These are phyloP conservation scores for Penicillium psychrosexuale DNA, from an alignment of 2,329 filamentous ascomycete genomes.

Conservation along the genomic window DNA sequence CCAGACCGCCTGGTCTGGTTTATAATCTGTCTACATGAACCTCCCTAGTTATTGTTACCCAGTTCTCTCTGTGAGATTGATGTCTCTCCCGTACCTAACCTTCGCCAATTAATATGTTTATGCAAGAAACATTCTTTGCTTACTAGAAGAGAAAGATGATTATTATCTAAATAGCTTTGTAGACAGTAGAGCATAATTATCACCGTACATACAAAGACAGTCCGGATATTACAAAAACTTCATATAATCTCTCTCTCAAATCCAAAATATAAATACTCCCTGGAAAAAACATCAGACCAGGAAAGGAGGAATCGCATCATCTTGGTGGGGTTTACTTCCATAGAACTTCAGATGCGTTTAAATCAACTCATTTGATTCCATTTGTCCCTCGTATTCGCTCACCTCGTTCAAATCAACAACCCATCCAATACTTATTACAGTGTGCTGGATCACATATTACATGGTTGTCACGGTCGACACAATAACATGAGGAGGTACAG, in stretches of 20 bases:
- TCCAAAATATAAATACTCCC: not conserved
- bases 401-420: not conserved
- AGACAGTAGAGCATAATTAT: not conserved
- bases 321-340: not conserved
- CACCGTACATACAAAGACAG: not conserved
- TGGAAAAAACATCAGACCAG: not conserved
- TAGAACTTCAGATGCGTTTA: not conserved
- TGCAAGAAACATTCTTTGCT: not conserved
- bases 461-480: no score
- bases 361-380: not conserved
- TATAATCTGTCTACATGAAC: constrained; percentile 1
- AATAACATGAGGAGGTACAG: not conserved
- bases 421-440: not conserved
- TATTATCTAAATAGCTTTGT: not conserved
- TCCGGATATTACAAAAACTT: not conserved
- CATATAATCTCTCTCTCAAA: not conserved
- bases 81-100: not conserved
- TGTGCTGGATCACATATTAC: not conserved
- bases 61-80: not conserved
- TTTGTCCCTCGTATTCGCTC: not conserved
- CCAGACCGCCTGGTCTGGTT: not conserved
- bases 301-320: not conserved
- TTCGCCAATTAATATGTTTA: not conserved
- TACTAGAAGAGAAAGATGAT: not conserved
- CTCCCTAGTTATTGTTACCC: not conserved